Evolutionary conservation across 2,329 filamentous ascomycete genomes (phyloP).

Genomic region (Escovopsis sp.): DNA sequence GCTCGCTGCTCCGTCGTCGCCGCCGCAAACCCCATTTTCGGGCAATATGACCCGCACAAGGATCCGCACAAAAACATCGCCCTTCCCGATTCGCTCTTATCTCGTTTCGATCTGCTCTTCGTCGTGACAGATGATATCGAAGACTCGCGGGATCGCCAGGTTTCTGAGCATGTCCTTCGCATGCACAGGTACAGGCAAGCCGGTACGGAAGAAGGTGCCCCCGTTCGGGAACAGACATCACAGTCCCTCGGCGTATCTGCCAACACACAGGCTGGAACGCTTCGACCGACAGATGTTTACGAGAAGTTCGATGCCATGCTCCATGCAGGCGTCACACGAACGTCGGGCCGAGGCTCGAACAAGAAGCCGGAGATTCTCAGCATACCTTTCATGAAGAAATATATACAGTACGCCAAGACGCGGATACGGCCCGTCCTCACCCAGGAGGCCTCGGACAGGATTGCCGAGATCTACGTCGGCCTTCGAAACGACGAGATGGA

Average conservation of each 20-base stretch:
- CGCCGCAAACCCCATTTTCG: slow-evolving; percentile 93
- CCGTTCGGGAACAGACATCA: slow-evolving; percentile 73
- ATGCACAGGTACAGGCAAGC: slow-evolving; percentile 94
- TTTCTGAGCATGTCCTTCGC: slow-evolving; percentile 91
- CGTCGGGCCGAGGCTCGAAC: slow-evolving; percentile 55
- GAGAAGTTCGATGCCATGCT: slow-evolving; percentile 96
- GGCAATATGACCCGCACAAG: slow-evolving; percentile 96
- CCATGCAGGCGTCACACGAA: slow-evolving; percentile 75
- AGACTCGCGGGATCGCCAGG: slow-evolving; percentile 74
- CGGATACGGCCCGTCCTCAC: slow-evolving; percentile 82
- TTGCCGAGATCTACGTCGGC: slow-evolving; percentile 80
- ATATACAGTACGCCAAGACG: slow-evolving; percentile 94
- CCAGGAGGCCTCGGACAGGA: slow-evolving; percentile 81
- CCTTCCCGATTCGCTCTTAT: slow-evolving; percentile 85
- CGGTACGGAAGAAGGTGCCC: slow-evolving; percentile 85
- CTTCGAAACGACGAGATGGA: slow-evolving; percentile 93
- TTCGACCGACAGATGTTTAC: slow-evolving; percentile 71
- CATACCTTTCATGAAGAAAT: slow-evolving; percentile 98
- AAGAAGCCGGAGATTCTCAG: slow-evolving; percentile 79
- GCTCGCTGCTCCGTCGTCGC: slow-evolving; percentile 93
- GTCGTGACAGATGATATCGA: slow-evolving; percentile 98
- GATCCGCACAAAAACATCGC: slow-evolving; percentile 98
- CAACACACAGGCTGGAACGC: slow-evolving; percentile 59
- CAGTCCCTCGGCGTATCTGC: slow-evolving; percentile 81
- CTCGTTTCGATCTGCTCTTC: slow-evolving; percentile 96